Percentiles rank a stretch among this genome's conserved stretches.
Evolutionary conservation across 1,284 basidiomycete genomes (phyloP).

Genomic region (Puccinia triticina): DNA sequence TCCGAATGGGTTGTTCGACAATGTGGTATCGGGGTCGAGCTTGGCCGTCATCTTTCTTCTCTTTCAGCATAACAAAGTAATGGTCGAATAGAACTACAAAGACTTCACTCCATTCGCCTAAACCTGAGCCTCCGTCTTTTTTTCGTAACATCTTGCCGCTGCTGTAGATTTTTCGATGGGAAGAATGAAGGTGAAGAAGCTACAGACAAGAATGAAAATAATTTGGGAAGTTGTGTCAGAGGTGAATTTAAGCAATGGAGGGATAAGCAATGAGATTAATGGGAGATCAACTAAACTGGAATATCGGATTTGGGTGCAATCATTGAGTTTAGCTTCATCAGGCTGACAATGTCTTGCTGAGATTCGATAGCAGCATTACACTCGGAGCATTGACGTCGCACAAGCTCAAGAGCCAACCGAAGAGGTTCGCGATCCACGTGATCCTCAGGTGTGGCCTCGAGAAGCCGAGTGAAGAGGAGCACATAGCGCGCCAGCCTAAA

Average conservation of each 20-base stretch:
- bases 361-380: conserved; percentile 36
- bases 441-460: conserved; percentile 73
- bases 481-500: conserved; percentile 90
- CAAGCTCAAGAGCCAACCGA: conserved; percentile 78
- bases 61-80: conserved; percentile 67
- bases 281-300: conserved; percentile 35
- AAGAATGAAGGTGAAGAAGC: conserved; percentile 43
- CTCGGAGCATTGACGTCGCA: conserved; percentile 71
- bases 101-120: conserved; percentile 76
- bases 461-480: conserved; percentile 80
- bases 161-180: conserved; percentile 63
- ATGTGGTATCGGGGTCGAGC: conserved; percentile 21
- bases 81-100: conserved; percentile 89
- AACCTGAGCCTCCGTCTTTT: conserved; percentile 67
- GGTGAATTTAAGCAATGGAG: neutral
- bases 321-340: conserved; percentile 37
- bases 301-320: conserved; percentile 41
- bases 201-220: neutral
- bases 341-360: conserved; percentile 27
- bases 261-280: neutral
- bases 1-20: conserved; percentile 36
- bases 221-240: neutral
- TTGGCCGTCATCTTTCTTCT: conserved; percentile 29
- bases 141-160: conserved; percentile 80
- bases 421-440: conserved; percentile 79